Base-by-base conservation (phyloP, 352 stramenopile species). In the Phytopythium boreale region DNA sequence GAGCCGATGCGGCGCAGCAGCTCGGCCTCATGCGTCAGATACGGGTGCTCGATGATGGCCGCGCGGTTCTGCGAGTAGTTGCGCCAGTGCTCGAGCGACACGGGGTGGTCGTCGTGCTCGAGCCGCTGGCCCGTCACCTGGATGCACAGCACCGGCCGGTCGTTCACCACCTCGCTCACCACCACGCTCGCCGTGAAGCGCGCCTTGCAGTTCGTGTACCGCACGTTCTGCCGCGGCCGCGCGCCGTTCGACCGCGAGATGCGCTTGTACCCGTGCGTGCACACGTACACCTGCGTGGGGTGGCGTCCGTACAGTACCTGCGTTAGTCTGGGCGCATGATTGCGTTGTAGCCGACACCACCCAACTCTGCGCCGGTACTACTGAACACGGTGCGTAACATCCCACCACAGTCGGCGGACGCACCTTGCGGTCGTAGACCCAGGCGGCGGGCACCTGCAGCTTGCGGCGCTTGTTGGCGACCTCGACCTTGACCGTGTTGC, bases 41-140 rank as follows among this genome's bases (percentile, higher is more conserved):
- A 89, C 56, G 82, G 82, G 55, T 91, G 82, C 34, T 89, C 80
- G 17, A 83, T 73, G 61, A 89, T 85, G 26, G 76, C 76, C 59
- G 80, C 82, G 44, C 82, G 82, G 68, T 91, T 91, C 77, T 91
- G 82, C 47, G 82, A 88, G 64, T 91, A 91, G 74, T 88, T 85
- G 49, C 79, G 78, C 82, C 82, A 91, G 59, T 91, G 82, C 27
- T 88, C 82, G 26, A 82, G 71, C 46, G 44, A 82, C 50, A 91
- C 70, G 2, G 80, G 75, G 65, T 91, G 82, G 53, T 91, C 81
- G 29, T 76, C 82, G 61, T 91, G 82, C 55, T 83, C 77, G 34
- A 88, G 62, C 50, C 87, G 80, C 65, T 89, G 66, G 0, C 74
- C 69, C n/a, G 67, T 85, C 19, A 89, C 79, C 67, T 85, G 83